Percentiles rank a stretch among this genome's conserved stretches.
These are phyloP conservation scores for Nitzschia putrida DNA, from an alignment of 108 stramenopile species.

Conservation along the genomic window DNA sequence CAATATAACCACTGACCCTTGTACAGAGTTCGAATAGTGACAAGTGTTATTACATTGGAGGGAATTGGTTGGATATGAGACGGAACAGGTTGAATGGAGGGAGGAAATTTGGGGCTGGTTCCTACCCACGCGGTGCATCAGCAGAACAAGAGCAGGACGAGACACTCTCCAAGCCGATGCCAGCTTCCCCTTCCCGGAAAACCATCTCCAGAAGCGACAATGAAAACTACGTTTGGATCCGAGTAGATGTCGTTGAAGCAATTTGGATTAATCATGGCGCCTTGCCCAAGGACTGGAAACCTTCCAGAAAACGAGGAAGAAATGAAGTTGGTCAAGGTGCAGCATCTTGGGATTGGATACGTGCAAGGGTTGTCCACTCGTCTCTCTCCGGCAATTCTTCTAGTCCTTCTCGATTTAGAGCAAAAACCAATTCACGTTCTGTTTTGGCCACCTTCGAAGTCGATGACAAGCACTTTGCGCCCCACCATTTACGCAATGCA, in stretches of 20 bases:
- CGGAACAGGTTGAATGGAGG: no score
- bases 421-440: slow-evolving; percentile 12
- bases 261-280: slow-evolving; percentile 41
- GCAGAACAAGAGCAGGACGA: no score
- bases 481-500: slow-evolving; percentile 26
- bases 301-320: slow-evolving; percentile 40
- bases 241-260: slow-evolving; percentile 45
- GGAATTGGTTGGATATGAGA: no score
- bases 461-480: slow-evolving; percentile 45
- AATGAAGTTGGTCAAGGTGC: background rate
- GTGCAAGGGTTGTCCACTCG: slow-evolving; percentile 34
- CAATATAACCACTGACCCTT: no score
- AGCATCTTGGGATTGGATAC: slow-evolving; percentile 44
- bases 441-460: slow-evolving; percentile 37
- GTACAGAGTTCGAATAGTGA: no score
- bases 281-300: slow-evolving; percentile 45
- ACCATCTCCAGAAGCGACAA: background rate
- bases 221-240: slow-evolving; percentile 49
- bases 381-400: slow-evolving; percentile 5
- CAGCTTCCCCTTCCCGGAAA: background rate
- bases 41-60: no score
- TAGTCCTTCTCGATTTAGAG: background rate
- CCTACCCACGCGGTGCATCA: no score
- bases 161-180: background rate
- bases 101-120: no score